These are phyloP conservation scores for Paxillus ammoniavirescens DNA, from an alignment of 768 basidiomycete species.

Conservation along the genomic window DNA sequence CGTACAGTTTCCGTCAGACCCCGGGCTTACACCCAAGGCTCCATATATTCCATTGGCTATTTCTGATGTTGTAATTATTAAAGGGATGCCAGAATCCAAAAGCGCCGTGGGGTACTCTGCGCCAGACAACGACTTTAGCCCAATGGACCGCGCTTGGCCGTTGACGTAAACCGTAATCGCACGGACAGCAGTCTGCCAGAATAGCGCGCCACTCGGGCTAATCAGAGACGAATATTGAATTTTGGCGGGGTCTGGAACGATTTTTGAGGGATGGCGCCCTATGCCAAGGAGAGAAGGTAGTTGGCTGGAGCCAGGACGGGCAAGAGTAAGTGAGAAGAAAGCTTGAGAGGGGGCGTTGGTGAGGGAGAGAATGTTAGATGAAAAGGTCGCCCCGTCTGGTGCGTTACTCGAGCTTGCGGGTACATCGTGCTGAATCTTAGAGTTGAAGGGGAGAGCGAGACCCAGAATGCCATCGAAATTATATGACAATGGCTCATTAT, in stretches of 20 bases:
- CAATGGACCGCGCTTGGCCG: constrained; percentile 39
- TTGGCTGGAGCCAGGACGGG: constrained; percentile 59
- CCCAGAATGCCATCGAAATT: constrained; percentile 70
- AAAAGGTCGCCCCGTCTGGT: constrained; percentile 64
- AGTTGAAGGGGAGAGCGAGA: constrained; percentile 71
- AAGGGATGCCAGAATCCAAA: constrained; percentile 70
- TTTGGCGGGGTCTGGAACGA: constrained; percentile 52
- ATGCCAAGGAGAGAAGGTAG: constrained; percentile 66
- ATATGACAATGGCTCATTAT: constrained; percentile 54
- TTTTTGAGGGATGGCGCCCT: constrained; percentile 56
- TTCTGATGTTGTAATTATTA: constrained; percentile 56
- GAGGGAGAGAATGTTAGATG: constrained; percentile 72
- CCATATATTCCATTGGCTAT: constrained; percentile 81
- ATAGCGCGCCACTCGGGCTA: constrained; percentile 43
- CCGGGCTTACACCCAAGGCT: constrained; percentile 61
- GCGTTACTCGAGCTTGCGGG: constrained; percentile 46
- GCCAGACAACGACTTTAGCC: constrained; percentile 42
- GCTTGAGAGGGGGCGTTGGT: constrained; percentile 52
- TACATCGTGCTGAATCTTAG: constrained; percentile 55
- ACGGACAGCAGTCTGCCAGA: constrained; percentile 61
- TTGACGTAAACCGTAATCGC: constrained; percentile 62
- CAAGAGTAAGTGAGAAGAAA: constrained; percentile 67
- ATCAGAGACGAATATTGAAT: constrained; percentile 52
- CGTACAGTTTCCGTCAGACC: constrained; percentile 63
- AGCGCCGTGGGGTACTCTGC: constrained; percentile 56